A percentile compares a stretch with the other conserved stretches of the same genome.
These are phyloP conservation scores for Schizophyllum amplum DNA, from an alignment of 1,284 basidiomycete genomes.

Conservation along the genomic window DNA sequence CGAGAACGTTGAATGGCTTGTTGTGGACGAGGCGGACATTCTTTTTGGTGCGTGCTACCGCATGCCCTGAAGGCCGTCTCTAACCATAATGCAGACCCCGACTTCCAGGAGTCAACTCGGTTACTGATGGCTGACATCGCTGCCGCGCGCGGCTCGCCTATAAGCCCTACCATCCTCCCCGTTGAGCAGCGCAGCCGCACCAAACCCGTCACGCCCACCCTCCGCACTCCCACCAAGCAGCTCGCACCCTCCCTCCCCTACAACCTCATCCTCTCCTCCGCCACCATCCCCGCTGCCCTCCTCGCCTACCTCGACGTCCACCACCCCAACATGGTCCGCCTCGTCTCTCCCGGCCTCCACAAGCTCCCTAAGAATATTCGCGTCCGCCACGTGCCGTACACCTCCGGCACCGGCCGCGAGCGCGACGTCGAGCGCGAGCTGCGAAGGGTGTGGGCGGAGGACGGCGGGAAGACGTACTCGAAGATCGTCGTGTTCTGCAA, in stretches of 20 bases:
- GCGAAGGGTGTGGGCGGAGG: constrained; percentile 66
- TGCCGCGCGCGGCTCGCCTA: constrained; percentile 40
- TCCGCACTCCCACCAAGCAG: not conserved
- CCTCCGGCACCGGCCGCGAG: constrained; percentile 63
- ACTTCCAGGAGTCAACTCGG: constrained; percentile 69
- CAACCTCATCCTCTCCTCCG: constrained; percentile 76
- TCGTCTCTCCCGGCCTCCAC: constrained; percentile 76
- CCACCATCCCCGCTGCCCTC: constrained; percentile 78
- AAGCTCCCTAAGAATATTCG: constrained; percentile 62
- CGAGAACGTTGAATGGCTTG: constrained; percentile 71
- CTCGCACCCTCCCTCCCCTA: constrained; percentile 50
- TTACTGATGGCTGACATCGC: constrained; percentile 62
- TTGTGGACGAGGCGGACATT: constrained; percentile 85
- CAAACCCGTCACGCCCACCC: constrained; percentile 2
- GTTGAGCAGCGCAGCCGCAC: constrained; percentile 6
- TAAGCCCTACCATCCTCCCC: constrained; percentile 7
- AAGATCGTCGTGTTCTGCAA: constrained; percentile 82
- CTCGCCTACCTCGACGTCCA: constrained; percentile 52
- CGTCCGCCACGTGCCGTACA: constrained; percentile 68
- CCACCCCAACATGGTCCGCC: constrained; percentile 54
- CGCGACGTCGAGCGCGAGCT: constrained; percentile 73
- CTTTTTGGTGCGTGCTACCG: constrained; percentile 56
- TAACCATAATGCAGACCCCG: constrained; percentile 45
- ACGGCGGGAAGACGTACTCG: constrained; percentile 37
- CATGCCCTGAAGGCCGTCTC: constrained; percentile 1